A percentile compares a stretch with the other conserved stretches of the same genome.
Evolutionary conservation across 306 rosid genomes (phyloP).

Genomic region (Erythrophleum fordii): DNA sequence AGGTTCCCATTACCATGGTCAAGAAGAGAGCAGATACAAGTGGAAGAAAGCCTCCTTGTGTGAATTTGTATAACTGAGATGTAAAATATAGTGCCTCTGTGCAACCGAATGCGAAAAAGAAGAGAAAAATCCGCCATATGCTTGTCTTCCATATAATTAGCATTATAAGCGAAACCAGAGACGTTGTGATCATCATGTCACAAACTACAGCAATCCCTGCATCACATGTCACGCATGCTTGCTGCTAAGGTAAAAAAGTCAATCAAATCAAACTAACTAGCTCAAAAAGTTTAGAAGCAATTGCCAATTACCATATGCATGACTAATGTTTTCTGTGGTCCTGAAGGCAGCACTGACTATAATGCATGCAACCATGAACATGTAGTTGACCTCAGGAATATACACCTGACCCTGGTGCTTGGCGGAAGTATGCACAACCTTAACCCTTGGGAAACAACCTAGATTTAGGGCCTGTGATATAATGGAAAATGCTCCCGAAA

Average conservation of each 20-base stretch:
- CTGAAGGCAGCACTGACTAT: conserved; percentile 62
- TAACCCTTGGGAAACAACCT: conserved; percentile 85
- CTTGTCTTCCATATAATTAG: conserved; percentile 75
- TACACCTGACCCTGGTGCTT: conserved; percentile 81
- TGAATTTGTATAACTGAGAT: conserved; percentile 68
- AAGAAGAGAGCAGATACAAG: conserved; percentile 51
- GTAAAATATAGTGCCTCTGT: conserved; percentile 55
- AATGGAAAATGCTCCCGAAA: conserved; percentile 83
- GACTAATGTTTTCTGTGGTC: conserved; percentile 76
- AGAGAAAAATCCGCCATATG: conserved; percentile 57
- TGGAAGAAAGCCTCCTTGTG: conserved; percentile 78
- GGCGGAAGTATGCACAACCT: conserved; percentile 74
- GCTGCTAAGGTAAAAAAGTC: neutral
- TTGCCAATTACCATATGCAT: conserved; percentile 66
- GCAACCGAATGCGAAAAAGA: conserved; percentile 50
- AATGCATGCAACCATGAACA: conserved; percentile 75
- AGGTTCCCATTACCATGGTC: conserved; percentile 59
- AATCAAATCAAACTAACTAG: neutral
- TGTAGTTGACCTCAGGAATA: conserved; percentile 78
- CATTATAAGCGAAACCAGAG: conserved; percentile 68
- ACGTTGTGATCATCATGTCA: conserved; percentile 72
- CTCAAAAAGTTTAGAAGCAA: neutral
- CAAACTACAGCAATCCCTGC: conserved; percentile 79
- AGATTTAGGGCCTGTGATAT: conserved; percentile 68
- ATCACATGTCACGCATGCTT: neutral